Evolutionary conservation across 805 yeast genomes (phyloP).

Genomic region (Candida adriatica): DNA sequence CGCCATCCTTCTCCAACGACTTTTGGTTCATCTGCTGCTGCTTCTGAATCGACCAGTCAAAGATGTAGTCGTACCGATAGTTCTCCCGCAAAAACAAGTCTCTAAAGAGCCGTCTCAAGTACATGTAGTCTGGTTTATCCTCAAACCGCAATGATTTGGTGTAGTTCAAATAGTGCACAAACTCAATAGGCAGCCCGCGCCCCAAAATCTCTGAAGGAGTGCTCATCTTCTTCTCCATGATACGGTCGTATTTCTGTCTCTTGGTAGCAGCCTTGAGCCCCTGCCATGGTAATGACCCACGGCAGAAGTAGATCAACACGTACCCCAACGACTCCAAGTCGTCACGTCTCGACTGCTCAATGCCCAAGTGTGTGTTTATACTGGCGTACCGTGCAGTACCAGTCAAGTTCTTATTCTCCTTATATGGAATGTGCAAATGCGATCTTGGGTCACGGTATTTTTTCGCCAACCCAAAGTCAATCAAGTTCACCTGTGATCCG

Average conservation of each 20-base stretch:
- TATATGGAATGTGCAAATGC: conserved; percentile 89
- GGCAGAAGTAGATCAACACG: conserved; percentile 87
- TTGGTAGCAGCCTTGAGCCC: conserved; percentile 95
- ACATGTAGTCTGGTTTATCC: conserved; percentile 92
- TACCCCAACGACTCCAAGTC: conserved; percentile 94
- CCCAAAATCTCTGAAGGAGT: conserved; percentile 83
- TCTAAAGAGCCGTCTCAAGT: conserved; percentile 80
- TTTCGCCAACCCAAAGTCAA: conserved; percentile 93
- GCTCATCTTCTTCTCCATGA: conserved; percentile 90
- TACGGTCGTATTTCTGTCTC: conserved; percentile 94
- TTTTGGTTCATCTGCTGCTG: conserved; percentile 38
- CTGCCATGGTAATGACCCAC: conserved; percentile 98
- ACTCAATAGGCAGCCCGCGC: conserved; percentile 87
- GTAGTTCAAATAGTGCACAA: conserved; percentile 77
- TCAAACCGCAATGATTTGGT: conserved; percentile 88
- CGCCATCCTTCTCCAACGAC: conserved; percentile 10
- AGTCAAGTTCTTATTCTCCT: conserved; percentile 92
- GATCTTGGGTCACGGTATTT: conserved; percentile 93
- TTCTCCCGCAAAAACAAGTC: conserved; percentile 84
- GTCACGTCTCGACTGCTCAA: conserved; percentile 95
- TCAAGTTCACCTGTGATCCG: conserved; percentile 94
- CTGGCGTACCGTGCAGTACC: conserved; percentile 98
- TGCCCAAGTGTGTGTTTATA: conserved; percentile 92
- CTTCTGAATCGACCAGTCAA: conserved; percentile 93
- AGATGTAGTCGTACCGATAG: conserved; percentile 87